Evolutionary conservation across 169 alveolate genomes (phyloP), one percentile per base, ranked within the genome.

Genomic region (Plasmodium chabaudi): DNA sequence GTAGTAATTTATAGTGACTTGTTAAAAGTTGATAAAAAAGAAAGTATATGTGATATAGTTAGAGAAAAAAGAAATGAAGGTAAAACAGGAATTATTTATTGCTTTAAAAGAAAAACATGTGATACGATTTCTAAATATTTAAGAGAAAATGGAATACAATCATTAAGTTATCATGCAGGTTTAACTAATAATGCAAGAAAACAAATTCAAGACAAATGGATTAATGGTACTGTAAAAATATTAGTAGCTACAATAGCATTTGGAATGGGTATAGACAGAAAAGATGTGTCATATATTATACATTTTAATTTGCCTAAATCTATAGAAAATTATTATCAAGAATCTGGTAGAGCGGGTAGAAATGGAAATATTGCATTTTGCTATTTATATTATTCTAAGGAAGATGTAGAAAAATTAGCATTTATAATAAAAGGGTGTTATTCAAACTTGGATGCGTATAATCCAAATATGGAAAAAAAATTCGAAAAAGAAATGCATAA

Each of bases 191-290:
- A 89, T 6, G 92, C 91, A n/a, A 77, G 98, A 39, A 93, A 91
- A 57, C 65, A 73, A 19, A 93, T 95, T 9, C 98, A 96, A 64
- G 92, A 93, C 19, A 90, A 92, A 86, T 98, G 99, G 99, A 95
- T 97, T 94, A 87, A 92, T 47, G 98, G 98, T 56, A 96, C 95
- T 47, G 93, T 97, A 46, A 94, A 97, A 23, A 97, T 98, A 5
- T 95, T 98, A 56, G 99, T 98, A n/a, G 99, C 99, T 10, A 99
- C 99, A n/a, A 97, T 98, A 21, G 99, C 99, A 1, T 99, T 99
- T 92, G 99, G 99, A 5, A 98, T 99, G 99, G 99, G 99, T 51
- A 98, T 99, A n/a, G 99, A 99, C 94, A 98, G 98, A 73, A 91
- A 98, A 15, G 99, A 99, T 89, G 99, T 98, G 9, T 92, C 99